Base-by-base conservation (phyloP, 768 basidiomycete genomes). In the Russula sp. region DNA sequence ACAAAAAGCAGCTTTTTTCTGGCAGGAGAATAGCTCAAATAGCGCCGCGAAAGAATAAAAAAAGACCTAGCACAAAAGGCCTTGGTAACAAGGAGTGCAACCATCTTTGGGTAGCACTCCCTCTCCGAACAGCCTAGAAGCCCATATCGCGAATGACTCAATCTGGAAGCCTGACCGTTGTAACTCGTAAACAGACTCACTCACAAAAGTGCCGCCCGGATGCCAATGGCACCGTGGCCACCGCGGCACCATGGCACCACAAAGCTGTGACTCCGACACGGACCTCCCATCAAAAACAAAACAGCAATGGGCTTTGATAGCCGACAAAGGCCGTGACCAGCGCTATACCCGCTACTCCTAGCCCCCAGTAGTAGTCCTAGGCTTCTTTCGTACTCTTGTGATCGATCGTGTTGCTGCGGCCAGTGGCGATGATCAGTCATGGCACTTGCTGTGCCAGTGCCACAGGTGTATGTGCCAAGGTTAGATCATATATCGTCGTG, bases 261-360 rank as follows among this genome's bases (percentile, higher is more conserved):
- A n/a, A 18, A 8, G 38, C 52, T 40, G 44, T 62, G 54, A 58
- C 65, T 57, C n/a, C n/a, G n/a, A n/a, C n/a, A n/a, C 20, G 38
- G 56, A 55, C 63, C 16, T 14, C 59, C 53, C n/a, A n/a, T n/a
- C n/a, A n/a, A n/a, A n/a, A 54, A 56, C 44, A 36, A 38, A 32
- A 54, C 48, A 34, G 34, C 59, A 65, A 32, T 55, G 54, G 22
- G 49, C 50, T 57, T 64, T 67, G 64, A 61, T 67, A 55, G 30
- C 64, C 42, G 18, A 9, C 42, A 44, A 42, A 42, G 4, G 7
- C 40, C 38, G 16, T 4, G 28, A 28, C 28, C 28, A n/a, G n/a
- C n/a, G 28, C 4, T 5, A 10, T 34, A 34, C 18, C 44, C n/a
- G 20, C 20, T 20, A 42, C 2, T 34, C 32, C 32, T 18, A 7